Evolutionary conservation across 176 grass and related monocot species (phyloP), one percentile per base, ranked within the genome.

Genomic region (Olyra latifolia): DNA sequence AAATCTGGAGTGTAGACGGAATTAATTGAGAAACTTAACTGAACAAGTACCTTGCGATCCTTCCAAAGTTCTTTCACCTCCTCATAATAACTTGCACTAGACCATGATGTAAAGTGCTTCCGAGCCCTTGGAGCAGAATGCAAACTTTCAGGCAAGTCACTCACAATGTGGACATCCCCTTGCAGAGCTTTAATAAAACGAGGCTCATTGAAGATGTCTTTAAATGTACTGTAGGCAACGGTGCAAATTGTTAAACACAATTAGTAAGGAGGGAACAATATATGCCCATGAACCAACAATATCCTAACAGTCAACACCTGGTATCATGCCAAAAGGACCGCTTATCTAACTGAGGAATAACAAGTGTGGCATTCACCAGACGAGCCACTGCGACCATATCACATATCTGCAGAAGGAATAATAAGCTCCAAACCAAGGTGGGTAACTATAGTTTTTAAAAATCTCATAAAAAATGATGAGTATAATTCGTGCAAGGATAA

Each of bases 291-390:
- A 48, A 53, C 1, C 20, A 85, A 81, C 20, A 11, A 76, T 42
- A 76, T 70, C 22, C 27, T 60, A 62, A 86, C 10, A 74, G 55
- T 76, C 47, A 66, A 81, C 32, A 95, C 95, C 92, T 98, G 55
- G 86, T 80, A 83, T 98, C 95, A 84, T 93, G 95, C 95, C 95
- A 98, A 92, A 98, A 95, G 19, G 95, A 98, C 35, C 88, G 86
- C 39, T 91, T 98, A 78, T 98, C 95, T 83, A 98, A 81, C 53
- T 95, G 88, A 82, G 92, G 95, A 87, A 98, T 88, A 82, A 98
- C 88, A 83, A 98, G 82, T 53, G 95, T 89, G 81, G 90, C 92
- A 93, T 98, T 98, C 77, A 98, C 85, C 74, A 98, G 84, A 75
- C 81, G 92, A 52, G 95, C 88, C 27, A 98, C 95, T 75, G 95